Evolutionary conservation across 2,329 filamentous ascomycete genomes (phyloP).

Genomic region (Chaetomium sp.): DNA sequence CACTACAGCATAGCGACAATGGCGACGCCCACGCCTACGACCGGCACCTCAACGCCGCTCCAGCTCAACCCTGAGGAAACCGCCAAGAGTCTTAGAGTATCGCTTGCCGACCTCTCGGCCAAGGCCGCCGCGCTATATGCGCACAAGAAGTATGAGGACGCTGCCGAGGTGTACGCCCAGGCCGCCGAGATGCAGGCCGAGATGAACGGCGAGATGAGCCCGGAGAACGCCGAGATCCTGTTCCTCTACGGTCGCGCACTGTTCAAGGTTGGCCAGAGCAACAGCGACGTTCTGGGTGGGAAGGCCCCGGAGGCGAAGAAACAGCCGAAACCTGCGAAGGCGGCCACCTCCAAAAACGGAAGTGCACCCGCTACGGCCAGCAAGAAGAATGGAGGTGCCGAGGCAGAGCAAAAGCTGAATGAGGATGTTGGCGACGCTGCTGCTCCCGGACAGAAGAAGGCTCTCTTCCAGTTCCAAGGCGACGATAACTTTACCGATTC

Average conservation of each 20-base stretch:
- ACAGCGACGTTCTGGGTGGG: conserved; percentile 90
- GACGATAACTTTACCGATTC: conserved; percentile 91
- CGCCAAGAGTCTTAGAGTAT: conserved; percentile 53
- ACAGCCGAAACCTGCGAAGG: conserved; percentile 46
- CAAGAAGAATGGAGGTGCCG: conserved; percentile 42
- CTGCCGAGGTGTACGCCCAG: conserved; percentile 83
- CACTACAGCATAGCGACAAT: conserved; percentile 15
- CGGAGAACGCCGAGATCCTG: conserved; percentile 88
- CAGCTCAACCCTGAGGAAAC: conserved; percentile 42
- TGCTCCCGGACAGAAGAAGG: conserved; percentile 60
- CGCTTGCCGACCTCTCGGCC: conserved; percentile 75
- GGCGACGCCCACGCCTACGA: conserved; percentile 36
- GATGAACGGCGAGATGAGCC: conserved; percentile 87
- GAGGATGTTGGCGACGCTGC: conserved; percentile 46
- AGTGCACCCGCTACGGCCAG: conserved; percentile 37
- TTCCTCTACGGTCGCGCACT: conserved; percentile 93
- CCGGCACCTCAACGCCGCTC: conserved; percentile 40
- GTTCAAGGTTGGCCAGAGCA: conserved; percentile 90
- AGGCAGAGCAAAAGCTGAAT: too few species aligned
- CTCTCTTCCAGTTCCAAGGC: conserved; percentile 87
- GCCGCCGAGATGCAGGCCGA: conserved; percentile 88
- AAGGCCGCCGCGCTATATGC: conserved; percentile 84
- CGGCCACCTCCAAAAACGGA: conserved; percentile 43
- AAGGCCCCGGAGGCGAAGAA: conserved; percentile 63
- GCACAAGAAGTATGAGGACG: conserved; percentile 83